Percentiles rank a stretch among this genome's conserved stretches.
phyloP scores from a whole-genome alignment of 345 rosid species.

The Physaria fendleri region DNA sequence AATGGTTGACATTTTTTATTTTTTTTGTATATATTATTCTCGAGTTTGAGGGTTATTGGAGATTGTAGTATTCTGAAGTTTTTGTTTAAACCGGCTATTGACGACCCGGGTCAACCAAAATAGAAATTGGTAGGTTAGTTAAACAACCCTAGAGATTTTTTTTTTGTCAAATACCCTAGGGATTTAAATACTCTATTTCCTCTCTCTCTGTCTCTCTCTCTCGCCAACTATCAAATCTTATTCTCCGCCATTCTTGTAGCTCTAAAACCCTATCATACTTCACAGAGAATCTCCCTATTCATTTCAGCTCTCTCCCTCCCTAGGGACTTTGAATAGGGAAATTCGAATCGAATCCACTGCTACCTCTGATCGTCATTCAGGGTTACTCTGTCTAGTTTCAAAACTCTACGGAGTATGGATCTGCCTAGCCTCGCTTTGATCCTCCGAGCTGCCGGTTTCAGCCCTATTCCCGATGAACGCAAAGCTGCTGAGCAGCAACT shows the following conservation, averaged over 20 bases:
- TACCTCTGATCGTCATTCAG: conserved; percentile 15
- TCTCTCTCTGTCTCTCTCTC: conserved; percentile 13
- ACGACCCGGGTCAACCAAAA: too few relatives aligned
- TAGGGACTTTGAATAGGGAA: conserved; percentile 19
- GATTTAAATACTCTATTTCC: conserved; percentile 45
- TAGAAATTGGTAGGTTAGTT: conserved; percentile 9
- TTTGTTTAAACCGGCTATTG: too few relatives aligned
- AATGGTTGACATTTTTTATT: too few relatives aligned
- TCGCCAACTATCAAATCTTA: conserved; percentile 9
- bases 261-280: conserved; percentile 18
- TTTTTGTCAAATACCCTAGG: conserved; percentile 61
- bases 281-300: conserved; percentile 8
- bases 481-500: conserved; percentile 89
- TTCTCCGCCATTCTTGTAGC: conserved; percentile 27
- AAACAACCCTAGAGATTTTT: too few relatives aligned
- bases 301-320: conserved; percentile 15
- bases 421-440: conserved; percentile 64
- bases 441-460: conserved; percentile 70
- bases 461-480: conserved; percentile 86
- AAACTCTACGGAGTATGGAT: conserved; percentile 48
- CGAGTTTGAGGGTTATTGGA: background rate
- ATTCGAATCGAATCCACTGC: background rate
- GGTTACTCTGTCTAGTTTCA: conserved; percentile 5
- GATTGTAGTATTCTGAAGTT: too few relatives aligned
- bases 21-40: background rate